Evolutionary conservation across 148 eudicot species (phyloP).

Genomic region (Diospyros lotus): DNA sequence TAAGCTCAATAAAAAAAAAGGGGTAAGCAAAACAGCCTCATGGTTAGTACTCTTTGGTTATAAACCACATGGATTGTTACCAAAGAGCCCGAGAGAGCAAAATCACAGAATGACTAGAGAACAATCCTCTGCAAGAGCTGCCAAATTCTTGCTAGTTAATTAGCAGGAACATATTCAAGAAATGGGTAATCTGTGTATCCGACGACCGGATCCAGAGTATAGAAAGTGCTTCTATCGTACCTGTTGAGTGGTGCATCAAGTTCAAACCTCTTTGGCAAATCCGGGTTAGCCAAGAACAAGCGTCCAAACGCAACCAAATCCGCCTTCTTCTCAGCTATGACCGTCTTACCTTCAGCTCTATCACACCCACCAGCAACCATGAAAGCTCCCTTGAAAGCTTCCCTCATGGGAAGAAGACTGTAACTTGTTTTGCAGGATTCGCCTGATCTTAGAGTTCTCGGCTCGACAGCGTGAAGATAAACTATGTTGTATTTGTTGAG

Average conservation of each 20-base stretch:
- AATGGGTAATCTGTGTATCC: slow-evolving; percentile 37
- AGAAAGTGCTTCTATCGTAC: slow-evolving; percentile 24
- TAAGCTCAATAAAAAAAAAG: too few species aligned
- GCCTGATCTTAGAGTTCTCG: slow-evolving; percentile 9
- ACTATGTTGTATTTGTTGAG: slow-evolving; percentile 12
- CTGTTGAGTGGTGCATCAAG: slow-evolving; percentile 26
- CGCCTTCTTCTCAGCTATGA: slow-evolving; percentile 13
- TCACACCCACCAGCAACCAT: slow-evolving; percentile 29
- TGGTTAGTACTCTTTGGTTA: too few species aligned
- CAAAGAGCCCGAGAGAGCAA: neutral
- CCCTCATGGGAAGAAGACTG: slow-evolving; percentile 23
- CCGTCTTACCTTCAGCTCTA: slow-evolving; percentile 19
- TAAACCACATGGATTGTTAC: too few species aligned
- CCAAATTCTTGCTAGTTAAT: neutral
- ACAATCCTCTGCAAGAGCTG: neutral
- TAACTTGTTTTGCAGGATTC: neutral
- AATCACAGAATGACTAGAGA: neutral
- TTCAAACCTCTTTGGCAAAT: slow-evolving; percentile 27
- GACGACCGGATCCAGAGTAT: slow-evolving; percentile 19
- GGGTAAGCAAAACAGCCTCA: too few species aligned
- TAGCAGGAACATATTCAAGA: slow-evolving; percentile 15
- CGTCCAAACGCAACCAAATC: slow-evolving; percentile 39
- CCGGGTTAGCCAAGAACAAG: slow-evolving; percentile 31
- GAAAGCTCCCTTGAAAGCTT: slow-evolving; percentile 28
- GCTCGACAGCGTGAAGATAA: slow-evolving; percentile 28